Base-by-base conservation (phyloP, 768 basidiomycete species). In the Ramaria rubella region DNA sequence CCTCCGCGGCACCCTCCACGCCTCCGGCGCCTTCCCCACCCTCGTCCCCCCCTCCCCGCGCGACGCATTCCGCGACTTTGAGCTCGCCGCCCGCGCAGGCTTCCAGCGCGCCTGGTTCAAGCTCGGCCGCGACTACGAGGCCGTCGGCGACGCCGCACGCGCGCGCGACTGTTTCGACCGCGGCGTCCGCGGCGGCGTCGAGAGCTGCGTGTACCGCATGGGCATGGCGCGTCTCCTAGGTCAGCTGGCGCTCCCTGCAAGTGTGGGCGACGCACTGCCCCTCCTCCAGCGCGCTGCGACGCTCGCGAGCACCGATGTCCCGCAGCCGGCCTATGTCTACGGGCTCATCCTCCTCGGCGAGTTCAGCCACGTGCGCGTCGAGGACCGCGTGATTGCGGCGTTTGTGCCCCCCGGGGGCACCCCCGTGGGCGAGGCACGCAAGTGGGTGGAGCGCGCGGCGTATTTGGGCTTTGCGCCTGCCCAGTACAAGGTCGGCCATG, bases 171-270 rank as follows among this genome's bases (percentile, higher is more conserved):
- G 92, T 67, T 96, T 93, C 64, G 87, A 91, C 61, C 80, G 87
- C 6, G 94, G 94, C 1, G 79, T 83, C 45, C 82, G 83, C 62
- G 73, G 78, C 24, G 81, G 80, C 31, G 89, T 92, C 43, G 88
- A 86, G 61, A 83, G 84, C 49, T 93, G 87, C 68, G 75, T 85
- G 56, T 94, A 95, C 67, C 33, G 52, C 60, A 79, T 98, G 74
- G 94, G 92, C 1, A 94, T 95, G 86, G 94, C 93, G 0, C 77
- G 93, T 65, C 74, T 97, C 8, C 79, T 94, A 63, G 93, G 91
- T 30, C 95, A 98, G 67, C 83, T 97, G 19, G 78, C 79, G 9
- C 73, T 90, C 11, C 70, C 76, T 1, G 62, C 77, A 3, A 76
- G 80, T 49, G 77, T 79, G 0, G 67, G 77, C 11, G 65, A 68